Base-by-base conservation (phyloP, 2,329 filamentous ascomycete genomes). In the Fusarium buxicola region DNA sequence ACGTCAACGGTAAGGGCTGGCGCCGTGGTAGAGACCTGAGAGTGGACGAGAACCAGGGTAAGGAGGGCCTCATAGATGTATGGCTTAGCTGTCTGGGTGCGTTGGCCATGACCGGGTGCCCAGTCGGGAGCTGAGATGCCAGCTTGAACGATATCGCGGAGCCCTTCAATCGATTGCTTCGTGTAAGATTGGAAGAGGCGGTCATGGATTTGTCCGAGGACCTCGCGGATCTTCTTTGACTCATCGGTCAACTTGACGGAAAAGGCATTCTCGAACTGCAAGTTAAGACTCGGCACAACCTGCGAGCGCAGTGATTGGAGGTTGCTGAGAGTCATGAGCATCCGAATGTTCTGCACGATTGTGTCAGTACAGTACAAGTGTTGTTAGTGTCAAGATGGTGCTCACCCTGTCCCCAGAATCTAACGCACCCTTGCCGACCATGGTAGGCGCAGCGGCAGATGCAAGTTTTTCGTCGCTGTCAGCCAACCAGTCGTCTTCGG, bases 241-340 rank as follows among this genome's bases (percentile, higher is more conserved):
- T 99, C 95, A 63, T 97, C 94, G 2, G 93, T 96, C 58, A 99
- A 85, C 73, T 96, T 96, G 62, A 98, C 92, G 2, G 92, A 93
- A 77, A 99, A 99, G 52, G 92, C 87, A 45, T 92, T 93, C 74
- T 99, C 95, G 72, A 98, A 99, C 72, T 95, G 91, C 5, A 90
- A 86, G 73, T 97, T 92, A n/a, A 99, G 85, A 67, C 89, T 89
- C 1, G 94, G 94, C 2, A 98, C 91, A 28, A 94, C 86, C 61
- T 95, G 89, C 21, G 88, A 84, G 55, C 92, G 90, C 32, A 99
- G 86, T 21, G 90, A 85, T 72, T 94, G 90, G 58, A 99, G 87
- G 74, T 99, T 99, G 73, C 92, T 95, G 24, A 99, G 84, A 1
- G 95, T 99, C 48, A 99, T 82, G 36, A 99, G 89, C 84, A 97